These are phyloP conservation scores for Trypethelium eluteriae DNA, from an alignment of 495 filamentous ascomycete species.

Conservation along the genomic window DNA sequence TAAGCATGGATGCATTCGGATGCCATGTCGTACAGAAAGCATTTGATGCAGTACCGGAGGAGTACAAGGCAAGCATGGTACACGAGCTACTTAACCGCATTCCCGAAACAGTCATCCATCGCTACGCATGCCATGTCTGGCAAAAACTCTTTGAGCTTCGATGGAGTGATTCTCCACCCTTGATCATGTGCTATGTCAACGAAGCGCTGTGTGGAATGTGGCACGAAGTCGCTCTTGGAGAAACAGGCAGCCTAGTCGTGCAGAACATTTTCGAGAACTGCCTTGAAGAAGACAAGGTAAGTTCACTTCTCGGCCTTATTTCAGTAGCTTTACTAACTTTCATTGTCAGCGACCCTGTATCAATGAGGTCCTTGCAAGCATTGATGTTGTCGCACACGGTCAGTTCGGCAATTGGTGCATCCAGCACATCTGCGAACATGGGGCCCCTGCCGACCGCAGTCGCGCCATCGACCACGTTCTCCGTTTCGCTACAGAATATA, in stretches of 20 bases:
- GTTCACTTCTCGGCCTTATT: conserved; percentile 14
- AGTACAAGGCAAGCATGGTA: conserved; percentile 97
- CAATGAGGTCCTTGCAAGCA: conserved; percentile 86
- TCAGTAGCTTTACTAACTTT: conserved; percentile 24
- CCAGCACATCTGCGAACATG: conserved; percentile 98
- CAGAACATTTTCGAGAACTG: conserved; percentile 99
- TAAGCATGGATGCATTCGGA: conserved; percentile 97
- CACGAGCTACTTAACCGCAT: conserved; percentile 92
- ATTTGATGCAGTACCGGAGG: conserved; percentile 93
- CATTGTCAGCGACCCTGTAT: conserved; percentile 78
- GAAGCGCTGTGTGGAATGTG: conserved; percentile 93
- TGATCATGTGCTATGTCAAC: conserved; percentile 98
- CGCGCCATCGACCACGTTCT: conserved; percentile 92
- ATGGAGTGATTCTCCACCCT: conserved; percentile 88
- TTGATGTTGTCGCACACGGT: conserved; percentile 93
- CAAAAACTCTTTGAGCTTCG: conserved; percentile 98
- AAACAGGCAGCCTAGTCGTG: conserved; percentile 94
- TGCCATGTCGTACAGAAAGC: conserved; percentile 98
- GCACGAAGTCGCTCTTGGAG: conserved; percentile 94
- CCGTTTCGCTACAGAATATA: conserved; percentile 86
- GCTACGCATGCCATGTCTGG: conserved; percentile 98
- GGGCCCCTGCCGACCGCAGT: conserved; percentile 80
- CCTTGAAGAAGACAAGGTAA: conserved; percentile 94
- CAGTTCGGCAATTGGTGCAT: conserved; percentile 99
- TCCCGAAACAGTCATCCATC: conserved; percentile 94